Evolutionary conservation across 2,329 filamentous ascomycete species (phyloP), one percentile per base, ranked within the genome.

Genomic region (Fusarium zealandicum): DNA sequence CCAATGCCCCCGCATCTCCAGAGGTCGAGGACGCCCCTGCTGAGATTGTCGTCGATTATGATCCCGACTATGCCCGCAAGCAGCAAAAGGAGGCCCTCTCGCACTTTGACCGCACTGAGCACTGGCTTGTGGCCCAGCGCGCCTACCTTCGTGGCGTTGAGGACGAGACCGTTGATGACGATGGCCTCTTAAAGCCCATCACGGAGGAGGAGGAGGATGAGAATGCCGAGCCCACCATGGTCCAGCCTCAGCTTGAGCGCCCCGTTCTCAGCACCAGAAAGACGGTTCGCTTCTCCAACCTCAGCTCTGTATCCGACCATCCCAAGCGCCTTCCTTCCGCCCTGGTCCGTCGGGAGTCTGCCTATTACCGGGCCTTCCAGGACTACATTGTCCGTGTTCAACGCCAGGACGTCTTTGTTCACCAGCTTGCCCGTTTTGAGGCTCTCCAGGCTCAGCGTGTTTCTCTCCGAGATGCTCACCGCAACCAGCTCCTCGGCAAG

Each of bases 341-440:
- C 74, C 73, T 87, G 25, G 51, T 73, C 18, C 80, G 78, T 51
- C 79, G 83, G 69, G 90, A 95, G 68, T 88, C 89, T 4, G 90
- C 93, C 5, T 97, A 96, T 74, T 93, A 92, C 76, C 88, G 90
- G 57, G 92, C 92, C 9, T 97, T 96, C 72, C 87, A 92, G 64
- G 86, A 89, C 69, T 83, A 90, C 63, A 78, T 87, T 38, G 82
- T 90, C 53, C 84, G 84, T 27, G 85, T 85, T 12, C 85, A 84
- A 51, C 79, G 81, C 46, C 78, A 81, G 14, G 95, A 98, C 72
- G 86, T 88, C 9, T 96, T 96, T 70, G 83, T 96, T 48, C 90
- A 96, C 72, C 89, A 91, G 35, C 86, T 91, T 51, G 84, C 90
- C 18, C 89, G 95, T 41, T 96, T 93, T 54, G 93, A 98, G 71